Base-by-base conservation (phyloP, 2,329 filamentous ascomycete species). In the Bisporella sp. region DNA sequence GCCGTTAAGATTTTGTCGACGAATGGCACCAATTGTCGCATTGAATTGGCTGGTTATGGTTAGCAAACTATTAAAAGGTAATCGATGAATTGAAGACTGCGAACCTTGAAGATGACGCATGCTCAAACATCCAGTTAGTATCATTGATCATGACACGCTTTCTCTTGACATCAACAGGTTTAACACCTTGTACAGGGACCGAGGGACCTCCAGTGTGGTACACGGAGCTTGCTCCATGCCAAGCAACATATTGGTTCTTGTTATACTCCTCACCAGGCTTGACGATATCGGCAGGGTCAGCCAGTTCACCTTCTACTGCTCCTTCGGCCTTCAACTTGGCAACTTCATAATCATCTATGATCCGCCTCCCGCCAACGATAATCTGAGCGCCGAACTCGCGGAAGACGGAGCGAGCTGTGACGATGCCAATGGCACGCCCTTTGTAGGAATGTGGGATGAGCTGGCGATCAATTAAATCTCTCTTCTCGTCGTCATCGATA, bases 401-500 rank as follows among this genome's bases (percentile, higher is more conserved):
- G 68, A 97, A 99, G 12, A 99, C 93, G 1, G 93, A 97, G 43
- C 93, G 85, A 45, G 93, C 93, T 12, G 93, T 96, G 44, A 96
- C 91, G 31, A 99, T 90, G 66, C 93, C 93, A 66, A 99, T 99
- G 5, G 92, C 89, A 48, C 93, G 88, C 53, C 93, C 93, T 69
- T 97, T 99, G 81, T 99, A 99, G 31, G 90, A 96, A 73, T 96
- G 93, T 1, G 93, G 93, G 56, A 99, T 96, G 64, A 99, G 86
- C 5, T 95, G 87, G 54, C 93, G 84, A 59, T 95, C 89, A 64
- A 99, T 99, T 73, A 99, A 80, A 69, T 97, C 91, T 54, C 86
- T 84, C 74, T 99, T 99, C 70, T 95, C 92, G n/a, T 93, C 86
- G 58, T 99, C 93, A 61, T 91, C 90, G 50, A 97, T 89, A 62